Conservation (phyloP, 2,329 filamentous ascomycete genomes). For the Cercospora sp. region DNA sequence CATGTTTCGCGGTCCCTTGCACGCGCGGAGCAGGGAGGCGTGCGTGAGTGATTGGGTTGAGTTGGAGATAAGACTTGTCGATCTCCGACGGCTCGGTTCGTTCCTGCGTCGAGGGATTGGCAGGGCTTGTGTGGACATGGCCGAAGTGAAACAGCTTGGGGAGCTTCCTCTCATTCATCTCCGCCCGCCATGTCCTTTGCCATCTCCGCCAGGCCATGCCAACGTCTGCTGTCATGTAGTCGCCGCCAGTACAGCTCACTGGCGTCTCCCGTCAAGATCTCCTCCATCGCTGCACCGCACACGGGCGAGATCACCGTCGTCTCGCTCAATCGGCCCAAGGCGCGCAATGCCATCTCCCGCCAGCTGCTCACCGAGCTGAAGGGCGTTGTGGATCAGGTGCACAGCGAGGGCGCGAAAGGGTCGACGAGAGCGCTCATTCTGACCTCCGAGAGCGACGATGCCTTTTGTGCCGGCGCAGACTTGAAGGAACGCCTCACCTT, state of each 20-base stretch:
- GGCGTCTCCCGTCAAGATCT: conserved; percentile 60
- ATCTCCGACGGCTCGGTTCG: conserved; percentile 1
- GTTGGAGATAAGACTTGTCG: conserved; percentile 12
- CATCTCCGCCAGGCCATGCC: neutral
- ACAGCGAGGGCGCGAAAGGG: conserved; percentile 56
- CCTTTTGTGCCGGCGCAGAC: conserved; percentile 93
- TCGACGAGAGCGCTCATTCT: conserved; percentile 78
- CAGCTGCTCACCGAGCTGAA: conserved; percentile 72
- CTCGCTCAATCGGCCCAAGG: conserved; percentile 78
- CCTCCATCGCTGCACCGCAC: conserved; percentile 73
- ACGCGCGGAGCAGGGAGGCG: neutral
- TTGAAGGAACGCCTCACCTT: conserved; percentile 83
- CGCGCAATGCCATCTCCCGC: conserved; percentile 87
- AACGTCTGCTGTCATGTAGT: neutral
- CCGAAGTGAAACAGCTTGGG: neutral
- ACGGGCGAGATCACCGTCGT: conserved; percentile 84
- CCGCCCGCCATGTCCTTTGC: neutral
- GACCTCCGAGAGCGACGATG: conserved; percentile 78
- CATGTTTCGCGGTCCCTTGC: conserved; percentile 13
- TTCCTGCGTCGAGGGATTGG: neutral
- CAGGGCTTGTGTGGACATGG: neutral
- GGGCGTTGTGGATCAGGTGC: conserved; percentile 70
- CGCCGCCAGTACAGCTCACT: conserved; percentile 23
- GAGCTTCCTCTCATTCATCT: neutral
- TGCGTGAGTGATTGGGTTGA: conserved; percentile 9